These are phyloP conservation scores for Phytophthora megakarya DNA, from an alignment of 352 stramenopile genomes.

Conservation along the genomic window DNA sequence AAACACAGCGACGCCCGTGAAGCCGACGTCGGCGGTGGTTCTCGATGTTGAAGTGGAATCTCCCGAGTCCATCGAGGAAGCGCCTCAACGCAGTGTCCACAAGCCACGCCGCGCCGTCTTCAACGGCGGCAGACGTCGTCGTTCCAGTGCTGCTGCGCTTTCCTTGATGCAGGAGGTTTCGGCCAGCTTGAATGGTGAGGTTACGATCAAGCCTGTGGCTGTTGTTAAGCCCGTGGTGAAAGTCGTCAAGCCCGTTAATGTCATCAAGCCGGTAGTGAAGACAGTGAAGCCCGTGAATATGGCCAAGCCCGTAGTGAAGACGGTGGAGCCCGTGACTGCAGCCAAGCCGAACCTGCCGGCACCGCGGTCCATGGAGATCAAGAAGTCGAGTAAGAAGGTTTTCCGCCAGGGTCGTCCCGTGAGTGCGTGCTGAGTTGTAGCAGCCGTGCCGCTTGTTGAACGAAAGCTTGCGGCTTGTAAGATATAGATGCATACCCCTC, in stretches of 20 bases:
- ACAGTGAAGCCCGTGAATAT: background rate
- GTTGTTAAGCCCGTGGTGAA: conserved; percentile 13
- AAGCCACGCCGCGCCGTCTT: conserved; percentile 50
- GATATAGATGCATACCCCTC: conserved; percentile 29
- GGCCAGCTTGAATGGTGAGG: conserved; percentile 24
- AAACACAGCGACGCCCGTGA: conserved; percentile 26
- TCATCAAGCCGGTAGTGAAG: conserved; percentile 1
- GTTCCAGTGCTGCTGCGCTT: conserved; percentile 34
- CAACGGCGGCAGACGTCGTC: conserved; percentile 41
- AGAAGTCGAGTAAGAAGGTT: conserved; percentile 46
- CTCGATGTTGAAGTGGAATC: conserved; percentile 24
- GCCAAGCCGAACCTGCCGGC: conserved; percentile 18
- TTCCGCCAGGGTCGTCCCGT: conserved; percentile 44
- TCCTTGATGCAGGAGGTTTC: conserved; percentile 42
- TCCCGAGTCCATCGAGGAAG: conserved; percentile 19
- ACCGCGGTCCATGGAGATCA: conserved; percentile 35
- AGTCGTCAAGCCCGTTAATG: conserved; percentile 1
- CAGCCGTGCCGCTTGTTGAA: conserved; percentile 19
- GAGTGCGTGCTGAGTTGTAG: conserved; percentile 22
- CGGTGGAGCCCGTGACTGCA: background rate
- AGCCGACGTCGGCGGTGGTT: conserved; percentile 29
- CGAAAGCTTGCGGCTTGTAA: conserved; percentile 38
- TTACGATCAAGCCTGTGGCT: conserved; percentile 4
- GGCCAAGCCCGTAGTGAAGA: conserved; percentile 5
- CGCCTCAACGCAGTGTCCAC: conserved; percentile 28